phyloP scores from a whole-genome alignment of 257 asterid species.

The Ilex asprella region DNA sequence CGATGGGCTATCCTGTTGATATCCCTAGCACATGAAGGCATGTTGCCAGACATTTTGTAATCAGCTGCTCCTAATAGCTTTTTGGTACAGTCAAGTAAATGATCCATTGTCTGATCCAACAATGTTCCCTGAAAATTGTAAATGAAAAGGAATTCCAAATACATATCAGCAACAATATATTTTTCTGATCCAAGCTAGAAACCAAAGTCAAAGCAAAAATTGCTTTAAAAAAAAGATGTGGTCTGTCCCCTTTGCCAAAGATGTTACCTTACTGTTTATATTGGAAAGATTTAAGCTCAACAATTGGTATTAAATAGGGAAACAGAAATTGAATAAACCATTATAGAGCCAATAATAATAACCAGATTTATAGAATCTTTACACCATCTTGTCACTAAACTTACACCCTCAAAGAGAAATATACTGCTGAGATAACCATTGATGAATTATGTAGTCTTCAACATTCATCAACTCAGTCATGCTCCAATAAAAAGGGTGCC shows the following conservation, averaged over 20 bases:
- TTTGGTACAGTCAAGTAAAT: slow-evolving; percentile 52
- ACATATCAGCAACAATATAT: slow-evolving; percentile 15
- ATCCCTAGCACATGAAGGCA: neutral
- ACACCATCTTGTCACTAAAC: too few species aligned
- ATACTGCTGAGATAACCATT: too few species aligned
- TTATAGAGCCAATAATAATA: too few species aligned
- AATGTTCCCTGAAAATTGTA: slow-evolving; percentile 31
- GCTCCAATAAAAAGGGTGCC: too few species aligned
- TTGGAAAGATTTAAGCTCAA: too few species aligned
- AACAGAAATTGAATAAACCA: too few species aligned
- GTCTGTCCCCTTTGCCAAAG: neutral
- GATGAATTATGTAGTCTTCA: too few species aligned
- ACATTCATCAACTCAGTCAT: too few species aligned
- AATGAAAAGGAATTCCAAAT: slow-evolving; percentile 10
- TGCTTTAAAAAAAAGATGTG: neutral
- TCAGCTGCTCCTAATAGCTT: slow-evolving; percentile 14
- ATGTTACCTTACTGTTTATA: too few species aligned
- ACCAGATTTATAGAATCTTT: too few species aligned
- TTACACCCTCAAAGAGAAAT: too few species aligned
- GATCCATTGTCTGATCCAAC: slow-evolving; percentile 42
- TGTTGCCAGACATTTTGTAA: neutral
- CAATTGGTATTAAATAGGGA: too few species aligned
- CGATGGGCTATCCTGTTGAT: slow-evolving; percentile 4
- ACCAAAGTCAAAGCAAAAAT: slow-evolving; percentile 11
- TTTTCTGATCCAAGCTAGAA: slow-evolving; percentile 15